Evolutionary conservation across 805 yeast genomes (phyloP).

Genomic region (Nakazawaea molendinolei): DNA sequence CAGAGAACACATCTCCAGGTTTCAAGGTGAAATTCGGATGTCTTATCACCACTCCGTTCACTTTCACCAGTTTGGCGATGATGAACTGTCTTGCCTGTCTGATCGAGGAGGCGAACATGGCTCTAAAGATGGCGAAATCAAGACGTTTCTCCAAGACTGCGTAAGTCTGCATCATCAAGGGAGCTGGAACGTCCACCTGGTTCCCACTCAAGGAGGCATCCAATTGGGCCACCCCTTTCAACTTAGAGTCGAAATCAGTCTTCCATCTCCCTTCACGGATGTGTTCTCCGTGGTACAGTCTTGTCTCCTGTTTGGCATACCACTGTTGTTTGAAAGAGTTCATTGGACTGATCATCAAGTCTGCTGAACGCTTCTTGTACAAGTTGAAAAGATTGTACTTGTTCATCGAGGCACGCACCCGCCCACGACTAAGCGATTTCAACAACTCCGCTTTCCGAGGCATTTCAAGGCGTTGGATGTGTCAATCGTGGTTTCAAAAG

Average conservation of each 20-base stretch:
- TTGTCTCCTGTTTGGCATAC: conserved; percentile 83
- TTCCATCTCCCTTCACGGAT: conserved; percentile 81
- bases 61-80: conserved; percentile 72
- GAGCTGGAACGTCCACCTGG: conserved; percentile 55
- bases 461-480: conserved; percentile 39
- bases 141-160: conserved; percentile 84
- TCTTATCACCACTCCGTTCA: conserved; percentile 72
- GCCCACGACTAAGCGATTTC: conserved; percentile 55
- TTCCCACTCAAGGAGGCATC: conserved; percentile 68
- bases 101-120: conserved; percentile 88
- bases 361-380: conserved; percentile 60
- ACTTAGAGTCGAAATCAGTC: conserved; percentile 56
- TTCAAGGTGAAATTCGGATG: conserved; percentile 74
- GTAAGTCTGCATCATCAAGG: conserved; percentile 81
- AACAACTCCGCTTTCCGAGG: conserved; percentile 55
- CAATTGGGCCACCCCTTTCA: conserved; percentile 83
- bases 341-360: conserved; percentile 38
- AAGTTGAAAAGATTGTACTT: conserved; percentile 85
- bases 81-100: conserved; percentile 93
- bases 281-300: conserved; percentile 95
- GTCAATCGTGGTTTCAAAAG: no score
- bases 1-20: conserved; percentile 84
- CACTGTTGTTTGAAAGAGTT: conserved; percentile 91
- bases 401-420: conserved; percentile 86
- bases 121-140: conserved; percentile 84